Percentiles rank a stretch among this genome's conserved stretches.
Conservation (phyloP, 345 rosid species). For the Eucalyptus cladocalyx region DNA sequence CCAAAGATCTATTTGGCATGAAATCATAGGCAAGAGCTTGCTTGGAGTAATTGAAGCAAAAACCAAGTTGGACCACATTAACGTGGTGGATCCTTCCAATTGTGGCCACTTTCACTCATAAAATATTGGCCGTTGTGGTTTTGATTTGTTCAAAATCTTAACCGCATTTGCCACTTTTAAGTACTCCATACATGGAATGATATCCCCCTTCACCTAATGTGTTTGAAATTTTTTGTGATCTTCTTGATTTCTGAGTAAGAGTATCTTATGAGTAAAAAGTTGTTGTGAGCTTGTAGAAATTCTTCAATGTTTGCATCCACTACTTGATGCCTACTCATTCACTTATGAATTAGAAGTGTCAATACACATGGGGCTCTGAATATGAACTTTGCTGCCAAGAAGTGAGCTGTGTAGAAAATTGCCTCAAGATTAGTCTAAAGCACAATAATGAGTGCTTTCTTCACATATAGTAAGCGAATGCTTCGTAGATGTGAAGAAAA, state of each 20-base stretch:
- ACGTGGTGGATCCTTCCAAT: neutral
- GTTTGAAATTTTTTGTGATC: neutral
- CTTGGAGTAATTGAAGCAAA: neutral
- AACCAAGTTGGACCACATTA: neutral
- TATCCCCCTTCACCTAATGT: neutral
- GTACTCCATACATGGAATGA: rapidly evolving
- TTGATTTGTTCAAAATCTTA: neutral
- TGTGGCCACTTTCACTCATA: neutral
- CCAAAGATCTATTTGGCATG: neutral
- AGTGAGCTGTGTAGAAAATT: neutral
- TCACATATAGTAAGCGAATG: neutral
- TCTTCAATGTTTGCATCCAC: neutral
- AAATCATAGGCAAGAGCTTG: neutral
- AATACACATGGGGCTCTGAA: neutral
- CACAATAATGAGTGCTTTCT: neutral
- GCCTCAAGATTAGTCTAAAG: neutral
- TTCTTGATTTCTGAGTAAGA: neutral
- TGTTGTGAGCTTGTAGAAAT: neutral
- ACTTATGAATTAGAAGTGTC: neutral
- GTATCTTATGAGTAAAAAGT: neutral
- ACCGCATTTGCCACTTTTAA: neutral
- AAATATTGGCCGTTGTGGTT: rapidly evolving
- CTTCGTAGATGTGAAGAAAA: neutral
- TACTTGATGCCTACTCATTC: neutral
- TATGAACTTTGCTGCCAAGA: neutral